Percentiles rank a stretch among this genome's conserved stretches.
phyloP scores from a whole-genome alignment of 2,329 filamentous ascomycete genomes.

The Metarhizium anisopliae region DNA sequence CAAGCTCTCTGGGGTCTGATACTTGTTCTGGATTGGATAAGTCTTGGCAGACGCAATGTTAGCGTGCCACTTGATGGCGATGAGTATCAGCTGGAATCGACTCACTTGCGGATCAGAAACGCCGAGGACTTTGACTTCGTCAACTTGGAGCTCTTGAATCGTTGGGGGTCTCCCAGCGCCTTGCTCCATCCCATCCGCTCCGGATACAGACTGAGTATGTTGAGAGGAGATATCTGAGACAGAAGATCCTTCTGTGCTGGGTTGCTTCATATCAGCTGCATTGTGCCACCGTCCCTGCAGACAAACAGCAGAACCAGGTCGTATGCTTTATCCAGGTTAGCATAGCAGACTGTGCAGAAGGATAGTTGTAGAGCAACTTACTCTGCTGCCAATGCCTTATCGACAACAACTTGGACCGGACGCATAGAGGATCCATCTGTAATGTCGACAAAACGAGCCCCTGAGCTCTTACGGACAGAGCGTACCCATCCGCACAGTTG shows the following conservation, averaged over 20 bases:
- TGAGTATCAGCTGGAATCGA: constrained; percentile 9
- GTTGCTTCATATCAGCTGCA: constrained; percentile 7
- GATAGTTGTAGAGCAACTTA: constrained; percentile 33
- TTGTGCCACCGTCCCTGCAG: constrained; percentile 65
- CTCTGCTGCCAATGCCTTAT: constrained; percentile 62
- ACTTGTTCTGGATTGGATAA: constrained; percentile 94
- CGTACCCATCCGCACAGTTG: constrained; percentile 71
- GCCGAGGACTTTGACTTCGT: constrained; percentile 61
- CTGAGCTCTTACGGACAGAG: constrained; percentile 80
- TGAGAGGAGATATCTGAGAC: constrained; percentile 4
- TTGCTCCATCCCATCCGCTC: background rate
- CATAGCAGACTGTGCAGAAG: constrained; percentile 9
- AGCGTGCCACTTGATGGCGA: constrained; percentile 2
- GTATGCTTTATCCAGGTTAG: constrained; percentile 45
- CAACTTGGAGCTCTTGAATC: constrained; percentile 62
- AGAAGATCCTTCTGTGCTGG: background rate
- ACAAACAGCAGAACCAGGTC: constrained; percentile 71
- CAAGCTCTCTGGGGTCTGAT: constrained; percentile 81
- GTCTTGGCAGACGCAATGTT: constrained; percentile 42
- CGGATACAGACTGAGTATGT: constrained; percentile 1
- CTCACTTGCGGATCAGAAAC: constrained; percentile 70
- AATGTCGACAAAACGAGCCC: constrained; percentile 71
- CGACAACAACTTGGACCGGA: constrained; percentile 72
- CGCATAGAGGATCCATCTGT: constrained; percentile 78
- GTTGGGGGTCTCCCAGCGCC: background rate